These are phyloP conservation scores for Geotrichum phurueaensis DNA, from an alignment of 1,139 yeast genomes.

Conservation along the genomic window DNA sequence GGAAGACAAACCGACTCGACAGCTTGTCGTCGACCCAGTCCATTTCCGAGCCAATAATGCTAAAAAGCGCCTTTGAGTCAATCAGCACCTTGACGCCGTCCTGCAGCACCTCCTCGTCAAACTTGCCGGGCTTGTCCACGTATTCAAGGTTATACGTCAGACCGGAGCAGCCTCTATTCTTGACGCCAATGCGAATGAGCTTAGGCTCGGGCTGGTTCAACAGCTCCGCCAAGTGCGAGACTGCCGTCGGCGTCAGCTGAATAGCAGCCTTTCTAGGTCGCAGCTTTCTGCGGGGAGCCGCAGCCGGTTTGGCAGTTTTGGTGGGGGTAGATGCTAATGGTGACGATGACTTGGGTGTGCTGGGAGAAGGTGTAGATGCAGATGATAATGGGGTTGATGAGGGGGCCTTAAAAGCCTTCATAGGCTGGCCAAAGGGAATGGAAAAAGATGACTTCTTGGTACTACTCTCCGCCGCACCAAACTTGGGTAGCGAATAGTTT, in stretches of 20 bases:
- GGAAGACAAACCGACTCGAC: conserved; percentile 81
- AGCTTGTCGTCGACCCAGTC: conserved; percentile 95
- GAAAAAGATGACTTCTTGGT: not conserved
- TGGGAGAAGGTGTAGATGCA: not conserved
- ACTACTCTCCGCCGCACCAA: not conserved
- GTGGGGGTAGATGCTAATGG: conserved; percentile 36
- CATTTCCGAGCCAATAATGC: conserved; percentile 96
- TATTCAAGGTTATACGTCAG: conserved; percentile 86
- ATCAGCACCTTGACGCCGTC: conserved; percentile 90
- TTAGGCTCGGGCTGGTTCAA: conserved; percentile 80
- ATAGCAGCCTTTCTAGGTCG: conserved; percentile 87
- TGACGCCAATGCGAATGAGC: conserved; percentile 86
- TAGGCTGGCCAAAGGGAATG: conserved; percentile 2
- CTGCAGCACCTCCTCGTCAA: conserved; percentile 81
- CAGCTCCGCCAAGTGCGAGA: conserved; percentile 59
- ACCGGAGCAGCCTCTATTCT: conserved; percentile 95
- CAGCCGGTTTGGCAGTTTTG: conserved; percentile 23
- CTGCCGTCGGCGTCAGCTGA: conserved; percentile 67
- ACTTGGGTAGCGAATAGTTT: conserved; percentile 14
- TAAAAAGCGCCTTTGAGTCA: conserved; percentile 91
- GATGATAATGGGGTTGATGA: conserved; percentile 10
- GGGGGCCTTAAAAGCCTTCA: not conserved
- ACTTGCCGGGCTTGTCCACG: conserved; percentile 82
- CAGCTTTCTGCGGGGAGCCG: conserved; percentile 50
- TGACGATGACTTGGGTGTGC: not conserved